Conservation (phyloP, 805 yeast species). For the Yarrowia sp. region DNA sequence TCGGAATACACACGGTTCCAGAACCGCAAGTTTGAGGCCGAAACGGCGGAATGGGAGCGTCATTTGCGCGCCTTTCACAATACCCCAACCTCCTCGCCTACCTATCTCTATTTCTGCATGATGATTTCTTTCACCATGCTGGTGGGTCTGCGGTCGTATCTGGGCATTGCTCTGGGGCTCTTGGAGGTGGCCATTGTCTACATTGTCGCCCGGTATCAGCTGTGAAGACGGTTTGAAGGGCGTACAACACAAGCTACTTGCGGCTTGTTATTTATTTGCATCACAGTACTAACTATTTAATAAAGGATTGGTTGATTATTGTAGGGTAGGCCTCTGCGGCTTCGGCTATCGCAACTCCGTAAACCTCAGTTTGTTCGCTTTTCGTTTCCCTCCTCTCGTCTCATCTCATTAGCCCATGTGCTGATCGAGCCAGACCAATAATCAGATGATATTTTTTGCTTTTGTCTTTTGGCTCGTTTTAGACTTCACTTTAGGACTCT, state of each 20-base stretch:
- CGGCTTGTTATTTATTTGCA: conserved; percentile 19
- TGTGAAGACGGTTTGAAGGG: neutral
- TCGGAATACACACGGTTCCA: conserved; percentile 22
- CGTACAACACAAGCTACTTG: neutral
- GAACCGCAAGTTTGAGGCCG: conserved; percentile 21
- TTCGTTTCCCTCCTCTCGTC: no score
- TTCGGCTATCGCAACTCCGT: no score
- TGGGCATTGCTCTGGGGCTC: conserved; percentile 19
- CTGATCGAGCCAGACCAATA: neutral
- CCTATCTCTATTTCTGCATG: conserved; percentile 19
- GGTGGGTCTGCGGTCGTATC: conserved; percentile 15
- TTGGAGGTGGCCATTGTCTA: conserved; percentile 19
- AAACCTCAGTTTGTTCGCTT: no score
- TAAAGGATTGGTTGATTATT: neutral
- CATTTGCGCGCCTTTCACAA: conserved; percentile 17
- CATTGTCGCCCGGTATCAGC: conserved; percentile 17
- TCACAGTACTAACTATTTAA: conserved; percentile 15
- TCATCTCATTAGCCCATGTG: no score
- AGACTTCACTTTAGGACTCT: neutral
- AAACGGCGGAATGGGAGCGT: conserved; percentile 17
- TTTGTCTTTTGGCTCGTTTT: neutral
- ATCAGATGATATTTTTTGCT: conserved; percentile 14
- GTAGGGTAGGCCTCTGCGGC: no score
- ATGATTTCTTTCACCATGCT: conserved; percentile 23
- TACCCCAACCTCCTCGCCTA: conserved; percentile 14